These are phyloP conservation scores for Suillus luteus DNA, from an alignment of 768 basidiomycete genomes.

Conservation along the genomic window DNA sequence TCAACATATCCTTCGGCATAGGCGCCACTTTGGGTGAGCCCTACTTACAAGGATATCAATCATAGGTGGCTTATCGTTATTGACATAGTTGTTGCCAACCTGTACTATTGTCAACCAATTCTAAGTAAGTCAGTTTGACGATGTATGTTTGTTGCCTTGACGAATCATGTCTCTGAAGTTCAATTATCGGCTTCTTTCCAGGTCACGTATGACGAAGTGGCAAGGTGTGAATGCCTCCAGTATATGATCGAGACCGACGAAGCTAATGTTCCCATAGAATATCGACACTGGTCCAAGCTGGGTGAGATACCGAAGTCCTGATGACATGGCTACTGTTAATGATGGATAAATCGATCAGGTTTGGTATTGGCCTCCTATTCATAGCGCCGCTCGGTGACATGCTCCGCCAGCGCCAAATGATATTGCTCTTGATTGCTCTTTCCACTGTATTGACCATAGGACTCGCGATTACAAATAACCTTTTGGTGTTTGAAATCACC, in stretches of 20 bases:
- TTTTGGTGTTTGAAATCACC: slow-evolving; percentile 34
- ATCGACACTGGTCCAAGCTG: slow-evolving; percentile 67
- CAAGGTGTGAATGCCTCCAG: slow-evolving; percentile 24
- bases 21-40: slow-evolving; percentile 48
- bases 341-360: neutral
- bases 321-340: neutral
- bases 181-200: slow-evolving; percentile 41
- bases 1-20: slow-evolving; percentile 48
- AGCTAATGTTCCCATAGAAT: slow-evolving; percentile 40
- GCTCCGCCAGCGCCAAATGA: slow-evolving; percentile 43
- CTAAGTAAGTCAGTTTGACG: slow-evolving; percentile 51
- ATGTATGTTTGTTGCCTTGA: slow-evolving; percentile 10
- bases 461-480: slow-evolving; percentile 36
- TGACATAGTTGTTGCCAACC: slow-evolving; percentile 52
- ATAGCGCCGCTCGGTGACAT: slow-evolving; percentile 50
- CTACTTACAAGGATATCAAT: slow-evolving; percentile 3
- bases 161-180: slow-evolving; percentile 11
- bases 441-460: slow-evolving; percentile 41
- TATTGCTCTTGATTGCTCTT: slow-evolving; percentile 35
- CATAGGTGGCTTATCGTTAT: neutral
- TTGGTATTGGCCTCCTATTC: slow-evolving; percentile 40
- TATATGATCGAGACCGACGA: neutral
- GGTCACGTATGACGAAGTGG: slow-evolving; percentile 35
- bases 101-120: slow-evolving; percentile 84
- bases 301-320: slow-evolving; percentile 39